Evolutionary conservation across 345 rosid genomes (phyloP), one percentile per base, ranked within the genome.

Genomic region (Combretum micranthum): DNA sequence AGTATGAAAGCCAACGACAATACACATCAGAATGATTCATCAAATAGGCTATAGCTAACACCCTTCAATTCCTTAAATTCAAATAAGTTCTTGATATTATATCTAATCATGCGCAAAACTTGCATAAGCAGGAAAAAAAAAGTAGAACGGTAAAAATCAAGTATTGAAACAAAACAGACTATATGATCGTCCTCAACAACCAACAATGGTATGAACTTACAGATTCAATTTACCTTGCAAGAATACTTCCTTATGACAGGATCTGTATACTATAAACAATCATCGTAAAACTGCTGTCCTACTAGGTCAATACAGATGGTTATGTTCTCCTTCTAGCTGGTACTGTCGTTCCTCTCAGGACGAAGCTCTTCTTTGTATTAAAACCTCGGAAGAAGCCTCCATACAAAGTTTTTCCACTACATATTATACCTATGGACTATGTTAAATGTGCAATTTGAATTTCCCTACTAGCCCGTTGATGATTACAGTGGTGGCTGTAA

Each of bases 181-280:
- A 64, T 20, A 20, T 39, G 67, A 53, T 66, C 46, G 47, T 56
- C 42, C 75, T 67, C 20, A 61, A 55, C 20, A 73, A 59, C 75
- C 77, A 76, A 68, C 70, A 50, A 49, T 47, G 62, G 47, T 45
- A 58, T 39, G 57, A 64, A 66, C 66, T 65, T 67, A 39, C 71
- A 74, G 62, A 69, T 62, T 55, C 62, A 67, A 72, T 72, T 75
- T 59, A 69, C 50, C 64, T 71, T 61, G 76, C 71, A 74, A 76
- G 73, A 78, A 72, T 62, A 78, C 70, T 64, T 69, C 67, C 68
- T 55, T 61, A 63, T 62, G 52, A 65, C 56, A 69, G 61, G 60
- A 69, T 63, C 67, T 75, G 77, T 76, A 67, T 78, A 74, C 70
- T 77, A 82, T 68, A 68, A 79, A 79, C 81, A 75, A 72, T 71